phyloP scores from a whole-genome alignment of 1,284 basidiomycete genomes.

The Cutaneotrichosporon sp. region DNA sequence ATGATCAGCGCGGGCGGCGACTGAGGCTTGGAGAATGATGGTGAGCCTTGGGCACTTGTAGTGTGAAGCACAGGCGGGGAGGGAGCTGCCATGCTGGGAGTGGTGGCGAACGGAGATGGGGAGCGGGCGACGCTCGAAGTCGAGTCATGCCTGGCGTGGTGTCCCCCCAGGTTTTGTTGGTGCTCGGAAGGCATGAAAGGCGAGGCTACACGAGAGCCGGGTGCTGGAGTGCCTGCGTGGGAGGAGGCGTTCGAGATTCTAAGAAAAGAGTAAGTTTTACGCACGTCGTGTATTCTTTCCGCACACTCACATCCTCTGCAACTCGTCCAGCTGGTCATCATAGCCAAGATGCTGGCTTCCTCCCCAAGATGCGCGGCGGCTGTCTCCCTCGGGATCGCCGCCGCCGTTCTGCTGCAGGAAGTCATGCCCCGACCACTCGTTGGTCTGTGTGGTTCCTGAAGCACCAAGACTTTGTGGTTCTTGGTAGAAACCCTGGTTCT shows the following conservation, averaged over 20 bases:
- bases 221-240: constrained; percentile 16
- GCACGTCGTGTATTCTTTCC: neutral
- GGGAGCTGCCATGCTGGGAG: constrained; percentile 19
- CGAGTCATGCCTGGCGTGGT: constrained; percentile 14
- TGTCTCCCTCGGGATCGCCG: constrained; percentile 1
- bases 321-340: constrained; percentile 29
- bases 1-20: constrained; percentile 48
- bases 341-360: constrained; percentile 13
- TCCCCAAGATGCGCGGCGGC: constrained; percentile 14
- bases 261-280: neutral
- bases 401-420: constrained; percentile 2
- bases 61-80: constrained; percentile 21
- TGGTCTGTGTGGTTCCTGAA: neutral
- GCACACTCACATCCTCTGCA: constrained; percentile 43
- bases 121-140: constrained; percentile 22
- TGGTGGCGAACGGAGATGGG: constrained; percentile 24
- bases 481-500: constrained; percentile 7
- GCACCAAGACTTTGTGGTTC: neutral
- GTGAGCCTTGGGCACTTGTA: constrained; percentile 27
- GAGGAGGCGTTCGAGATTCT: constrained; percentile 31
- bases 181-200: constrained; percentile 12
- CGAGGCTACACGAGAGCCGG: constrained; percentile 14
- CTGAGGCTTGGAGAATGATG: constrained; percentile 43
- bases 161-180: neutral
- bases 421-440: constrained; percentile 8